Percentiles rank a stretch among this genome's conserved stretches.
Evolutionary conservation across 257 asterid genomes (phyloP).

Genomic region (Perilla frutescens): DNA sequence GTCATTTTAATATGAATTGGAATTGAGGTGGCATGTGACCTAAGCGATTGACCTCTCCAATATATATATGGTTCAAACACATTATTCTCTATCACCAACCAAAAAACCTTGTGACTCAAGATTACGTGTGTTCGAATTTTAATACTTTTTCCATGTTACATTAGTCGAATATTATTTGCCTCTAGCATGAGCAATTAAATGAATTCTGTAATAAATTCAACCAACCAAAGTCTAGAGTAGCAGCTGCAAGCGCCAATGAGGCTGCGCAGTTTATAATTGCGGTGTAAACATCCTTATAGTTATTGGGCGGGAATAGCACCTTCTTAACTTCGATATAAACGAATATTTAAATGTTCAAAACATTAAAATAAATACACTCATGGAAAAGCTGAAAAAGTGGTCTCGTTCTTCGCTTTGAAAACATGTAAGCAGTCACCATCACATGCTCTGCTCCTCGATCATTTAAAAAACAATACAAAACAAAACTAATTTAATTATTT

Average conservation of each 20-base stretch:
- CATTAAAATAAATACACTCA: slow-evolving; percentile 2
- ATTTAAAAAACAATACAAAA: slow-evolving; percentile 7
- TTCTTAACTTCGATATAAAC: slow-evolving; percentile 38
- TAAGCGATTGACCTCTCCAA: too few species aligned
- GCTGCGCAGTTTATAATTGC: background rate
- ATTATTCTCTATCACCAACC: too few species aligned
- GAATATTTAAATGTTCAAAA: slow-evolving; percentile 7
- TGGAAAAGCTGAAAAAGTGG: slow-evolving; percentile 43
- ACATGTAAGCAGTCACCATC: slow-evolving; percentile 46
- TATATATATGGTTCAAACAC: too few species aligned
- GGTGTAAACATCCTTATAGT: background rate
- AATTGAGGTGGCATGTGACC: too few species aligned
- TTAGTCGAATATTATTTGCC: too few species aligned
- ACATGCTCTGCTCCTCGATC: slow-evolving; percentile 55
- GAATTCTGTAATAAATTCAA: background rate
- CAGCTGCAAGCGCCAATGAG: slow-evolving; percentile 3
- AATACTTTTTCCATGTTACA: too few species aligned
- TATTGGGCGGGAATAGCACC: slow-evolving; percentile 48
- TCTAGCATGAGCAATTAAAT: too few species aligned
- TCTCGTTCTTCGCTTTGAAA: slow-evolving; percentile 42
- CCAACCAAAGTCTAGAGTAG: slow-evolving; percentile 2
- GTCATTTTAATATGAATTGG: too few species aligned
- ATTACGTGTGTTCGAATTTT: too few species aligned
- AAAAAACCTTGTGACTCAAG: too few species aligned
- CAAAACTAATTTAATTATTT: background rate